Base-by-base conservation (phyloP, 169 alveolate genomes). In the Sarcocystis neurona region DNA sequence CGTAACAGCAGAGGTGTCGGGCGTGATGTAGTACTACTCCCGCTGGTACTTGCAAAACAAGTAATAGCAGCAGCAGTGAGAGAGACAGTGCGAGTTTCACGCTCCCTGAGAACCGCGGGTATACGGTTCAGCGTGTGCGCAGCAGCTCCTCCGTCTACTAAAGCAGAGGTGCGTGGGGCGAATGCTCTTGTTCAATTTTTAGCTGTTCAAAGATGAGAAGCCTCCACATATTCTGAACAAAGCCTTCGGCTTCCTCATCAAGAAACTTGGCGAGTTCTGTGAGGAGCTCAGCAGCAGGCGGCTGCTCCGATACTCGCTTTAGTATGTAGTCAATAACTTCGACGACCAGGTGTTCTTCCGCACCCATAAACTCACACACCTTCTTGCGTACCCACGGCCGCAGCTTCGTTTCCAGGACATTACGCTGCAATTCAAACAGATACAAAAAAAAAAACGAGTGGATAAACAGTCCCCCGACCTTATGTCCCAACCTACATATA, bases 371-470 rank as follows among this genome's bases (percentile, higher is more conserved):
- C 87, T 95, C 97, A 30, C 87, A 75, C 30, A 95, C 90, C 80
- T 95, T 94, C 89, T 90, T 87, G 43, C 92, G 77, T 68, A 95
- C 94, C 97, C 97, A 95, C 4, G 97, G 97, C 80, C 94, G 94
- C 58, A 95, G 53, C 77, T 87, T 90, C 32, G 70, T 44, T n/a
- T 92, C 75, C 50, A 94, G 79, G 82, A 91, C 89, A 43, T 88
- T 89, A 84, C 89, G 89, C 63, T 85, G 84, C 47, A 89, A 84
- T 77, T 91, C 85, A 41, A 20, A 18, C 77, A 66, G 39, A 66
- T n/a, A n/a, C n/a, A n/a, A n/a, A n/a, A 72, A 72, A 32, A 72
- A 37, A 37, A 37, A 72, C 41, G 18, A 20, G 70, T 10, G 30
- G n/a, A 58, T 23, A 18, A 18, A 63, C 6, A 5, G 12, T 63